Conservation (phyloP, 169 alveolate genomes). For the Babesia gibsoni region DNA sequence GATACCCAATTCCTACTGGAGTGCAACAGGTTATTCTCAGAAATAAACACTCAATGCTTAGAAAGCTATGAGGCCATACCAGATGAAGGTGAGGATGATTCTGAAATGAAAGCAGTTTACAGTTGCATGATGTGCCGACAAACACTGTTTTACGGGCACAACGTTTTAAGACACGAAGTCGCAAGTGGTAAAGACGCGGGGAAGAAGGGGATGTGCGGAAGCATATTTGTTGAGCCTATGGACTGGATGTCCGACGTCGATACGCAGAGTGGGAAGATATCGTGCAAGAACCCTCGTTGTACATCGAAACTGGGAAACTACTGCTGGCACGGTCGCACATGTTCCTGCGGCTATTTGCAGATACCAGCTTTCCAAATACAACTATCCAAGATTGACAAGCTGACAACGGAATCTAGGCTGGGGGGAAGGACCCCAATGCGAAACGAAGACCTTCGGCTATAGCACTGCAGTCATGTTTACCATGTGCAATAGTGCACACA, state of each 20-base stretch:
- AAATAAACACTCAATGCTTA: background rate
- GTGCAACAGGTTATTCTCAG: constrained; percentile 9
- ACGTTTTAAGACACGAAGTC: constrained; percentile 26
- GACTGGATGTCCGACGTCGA: constrained; percentile 64
- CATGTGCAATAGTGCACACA: no score
- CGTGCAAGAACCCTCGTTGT: constrained; percentile 54
- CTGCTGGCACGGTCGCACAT: constrained; percentile 63
- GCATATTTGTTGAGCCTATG: constrained; percentile 65
- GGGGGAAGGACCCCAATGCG: constrained; percentile 19
- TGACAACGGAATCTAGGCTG: constrained; percentile 8
- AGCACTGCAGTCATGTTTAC: no score
- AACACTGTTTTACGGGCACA: constrained; percentile 35
- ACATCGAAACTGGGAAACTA: constrained; percentile 48
- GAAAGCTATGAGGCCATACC: constrained; percentile 13
- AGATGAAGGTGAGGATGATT: background rate
- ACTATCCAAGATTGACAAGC: constrained; percentile 55
- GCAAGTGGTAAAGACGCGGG: background rate
- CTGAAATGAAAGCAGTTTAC: constrained; percentile 6
- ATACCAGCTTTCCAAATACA: constrained; percentile 66
- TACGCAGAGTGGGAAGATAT: constrained; percentile 40
- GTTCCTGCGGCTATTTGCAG: constrained; percentile 64
- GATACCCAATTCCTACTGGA: constrained; percentile 9
- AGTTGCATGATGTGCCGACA: constrained; percentile 53
- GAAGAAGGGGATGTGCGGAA: constrained; percentile 29
- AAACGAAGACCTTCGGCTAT: constrained; percentile 5